phyloP scores from a whole-genome alignment of 805 yeast species.

The Ogataea paraovalis region DNA sequence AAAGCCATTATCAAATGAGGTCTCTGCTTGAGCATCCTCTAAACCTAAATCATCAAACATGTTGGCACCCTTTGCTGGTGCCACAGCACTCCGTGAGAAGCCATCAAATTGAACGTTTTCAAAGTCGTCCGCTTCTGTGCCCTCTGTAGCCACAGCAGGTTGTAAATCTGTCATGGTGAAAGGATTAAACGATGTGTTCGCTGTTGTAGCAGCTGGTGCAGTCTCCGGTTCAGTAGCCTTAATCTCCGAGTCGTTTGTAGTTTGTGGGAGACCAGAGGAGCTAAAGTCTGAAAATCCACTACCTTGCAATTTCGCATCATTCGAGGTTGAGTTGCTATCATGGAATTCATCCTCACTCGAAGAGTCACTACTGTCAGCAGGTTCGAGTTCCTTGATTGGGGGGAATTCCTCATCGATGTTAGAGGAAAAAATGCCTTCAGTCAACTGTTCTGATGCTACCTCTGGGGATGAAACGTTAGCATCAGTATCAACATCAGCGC shows the following conservation, averaged over 20 bases:
- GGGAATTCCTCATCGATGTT: conserved; percentile 50
- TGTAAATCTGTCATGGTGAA: conserved; percentile 16
- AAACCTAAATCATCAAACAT: conserved; percentile 35
- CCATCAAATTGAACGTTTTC: conserved; percentile 3
- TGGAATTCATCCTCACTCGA: conserved; percentile 37
- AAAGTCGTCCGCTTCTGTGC: conserved; percentile 21
- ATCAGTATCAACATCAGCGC: neutral
- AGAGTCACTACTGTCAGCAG: conserved; percentile 49
- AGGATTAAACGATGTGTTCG: conserved; percentile 20
- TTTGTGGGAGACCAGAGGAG: neutral
- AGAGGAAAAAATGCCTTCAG: neutral
- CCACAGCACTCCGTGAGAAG: neutral
- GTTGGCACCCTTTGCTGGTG: conserved; percentile 8
- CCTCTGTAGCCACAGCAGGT: conserved; percentile 11
- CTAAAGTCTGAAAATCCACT: neutral
- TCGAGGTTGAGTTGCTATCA: conserved; percentile 23
- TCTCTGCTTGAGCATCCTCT: conserved; percentile 31
- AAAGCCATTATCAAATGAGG: conserved; percentile 30
- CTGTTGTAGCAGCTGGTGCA: conserved; percentile 8
- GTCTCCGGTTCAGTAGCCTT: neutral
- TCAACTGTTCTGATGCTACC: neutral
- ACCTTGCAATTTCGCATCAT: neutral
- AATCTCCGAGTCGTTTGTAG: neutral
- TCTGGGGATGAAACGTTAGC: neutral
- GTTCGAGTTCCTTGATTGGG: conserved; percentile 53